Conservation (phyloP, 1,284 basidiomycete genomes). For the Rhodofomes roseus region DNA sequence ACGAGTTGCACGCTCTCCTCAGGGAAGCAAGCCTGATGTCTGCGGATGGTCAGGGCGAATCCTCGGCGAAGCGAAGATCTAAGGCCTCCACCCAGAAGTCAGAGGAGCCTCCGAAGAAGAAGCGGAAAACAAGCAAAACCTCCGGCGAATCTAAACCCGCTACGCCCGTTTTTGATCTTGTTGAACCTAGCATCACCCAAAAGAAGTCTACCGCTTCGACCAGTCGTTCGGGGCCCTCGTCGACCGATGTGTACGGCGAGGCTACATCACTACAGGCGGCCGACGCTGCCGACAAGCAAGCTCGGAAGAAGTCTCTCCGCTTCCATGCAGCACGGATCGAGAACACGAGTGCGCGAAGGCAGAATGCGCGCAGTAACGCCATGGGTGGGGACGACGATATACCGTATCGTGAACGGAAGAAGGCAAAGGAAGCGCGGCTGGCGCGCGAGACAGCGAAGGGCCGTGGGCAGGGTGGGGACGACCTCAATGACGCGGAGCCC, state of each 20-base stretch:
- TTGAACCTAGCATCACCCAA: conserved; percentile 62
- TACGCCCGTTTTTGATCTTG: conserved; percentile 60
- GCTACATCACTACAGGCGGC: conserved; percentile 60
- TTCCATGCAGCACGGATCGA: conserved; percentile 88
- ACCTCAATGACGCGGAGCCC: conserved; percentile 60
- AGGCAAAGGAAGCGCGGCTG: conserved; percentile 50
- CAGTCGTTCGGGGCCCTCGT: conserved; percentile 17
- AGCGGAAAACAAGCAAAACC: conserved; percentile 22
- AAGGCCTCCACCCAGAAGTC: conserved; percentile 14
- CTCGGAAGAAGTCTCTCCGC: conserved; percentile 73
- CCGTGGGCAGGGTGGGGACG: conserved; percentile 55
- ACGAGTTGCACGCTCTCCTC: conserved; percentile 54
- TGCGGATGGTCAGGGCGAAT: conserved; percentile 22
- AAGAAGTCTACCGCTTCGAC: conserved; percentile 11
- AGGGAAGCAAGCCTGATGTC: conserved; percentile 41
- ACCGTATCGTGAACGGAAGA: conserved; percentile 70
- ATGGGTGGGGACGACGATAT: conserved; percentile 88
- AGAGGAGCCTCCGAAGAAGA: conserved; percentile 30
- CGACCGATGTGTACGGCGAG: conserved; percentile 72
- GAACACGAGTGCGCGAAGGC: conserved; percentile 64
- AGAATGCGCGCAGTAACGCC: conserved; percentile 57
- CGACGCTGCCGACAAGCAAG: conserved; percentile 80
- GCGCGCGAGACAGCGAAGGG: conserved; percentile 47
- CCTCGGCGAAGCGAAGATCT: conserved; percentile 23
- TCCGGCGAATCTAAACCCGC: conserved; percentile 15